Evolutionary conservation across 2,329 filamentous ascomycete genomes (phyloP), one percentile per base, ranked within the genome.

Genomic region (Pochonia chlamydosporia): DNA sequence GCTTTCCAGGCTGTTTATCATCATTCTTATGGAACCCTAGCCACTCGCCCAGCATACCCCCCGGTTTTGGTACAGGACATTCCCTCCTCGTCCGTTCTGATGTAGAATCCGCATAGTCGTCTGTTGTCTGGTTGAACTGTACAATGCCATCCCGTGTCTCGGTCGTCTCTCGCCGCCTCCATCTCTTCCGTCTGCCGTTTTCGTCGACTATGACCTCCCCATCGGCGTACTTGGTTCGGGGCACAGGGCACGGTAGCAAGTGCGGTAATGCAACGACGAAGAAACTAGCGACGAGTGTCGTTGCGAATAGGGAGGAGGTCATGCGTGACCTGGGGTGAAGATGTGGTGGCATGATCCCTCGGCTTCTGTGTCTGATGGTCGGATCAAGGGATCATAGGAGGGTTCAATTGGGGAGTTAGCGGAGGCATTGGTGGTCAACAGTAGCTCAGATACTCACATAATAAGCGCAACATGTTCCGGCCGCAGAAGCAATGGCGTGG

Each of bases 231-330:
- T 83, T 80, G 26, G 81, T 73, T 54, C 87, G 79, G 2, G 88
- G 88, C 40, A 89, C 88, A 1, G 93, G 93, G 63, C 93, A 99
- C 2, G 93, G 93, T 16, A 99, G 79, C 25, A 95, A 63, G 65
- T 99, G 93, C 20, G 93, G 93, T 39, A 96, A 75, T 25, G 82
- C 89, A 45, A 99, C 93, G 52, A 99, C 91, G 53, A 96, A 79
- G 67, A 99, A 96, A 57, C 87, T 93, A 26, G 90, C 84, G 52
- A 88, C 77, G 46, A 97, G 79, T 1, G 92, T 97, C n/a, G 87
- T 89, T 43, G 89, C 90, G 72, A 99, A 99, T 51, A 99, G 84
- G 40, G 90, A 93, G 48, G 87, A 91, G 58, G 93, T 99, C 72
- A 89, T 88, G 59, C 89, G 85, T 56, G 92, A 97, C 67, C 91